These are phyloP conservation scores for Talaromyces proteolyticus DNA, from an alignment of 495 filamentous ascomycete species.

Conservation along the genomic window DNA sequence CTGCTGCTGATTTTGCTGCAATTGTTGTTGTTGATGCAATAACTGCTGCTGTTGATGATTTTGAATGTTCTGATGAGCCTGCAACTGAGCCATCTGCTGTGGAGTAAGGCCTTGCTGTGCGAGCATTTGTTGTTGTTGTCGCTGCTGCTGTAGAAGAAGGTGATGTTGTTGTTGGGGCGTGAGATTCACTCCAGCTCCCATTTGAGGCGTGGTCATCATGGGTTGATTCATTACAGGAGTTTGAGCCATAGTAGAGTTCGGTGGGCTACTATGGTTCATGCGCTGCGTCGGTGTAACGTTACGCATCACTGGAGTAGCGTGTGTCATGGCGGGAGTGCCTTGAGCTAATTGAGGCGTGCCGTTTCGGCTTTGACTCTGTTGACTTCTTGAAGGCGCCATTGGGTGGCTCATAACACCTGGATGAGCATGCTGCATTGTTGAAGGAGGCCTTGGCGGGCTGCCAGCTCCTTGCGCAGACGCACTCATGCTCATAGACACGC, in stretches of 20 bases:
- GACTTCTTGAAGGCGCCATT: conserved; percentile 75
- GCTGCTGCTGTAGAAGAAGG: conserved; percentile 38
- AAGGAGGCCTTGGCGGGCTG: conserved; percentile 69
- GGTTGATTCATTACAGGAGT: conserved; percentile 52
- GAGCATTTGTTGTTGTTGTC: conserved; percentile 45
- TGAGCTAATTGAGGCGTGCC: conserved; percentile 79
- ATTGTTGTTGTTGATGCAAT: conserved; percentile 36
- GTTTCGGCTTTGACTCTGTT: conserved; percentile 68
- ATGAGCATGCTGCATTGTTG: conserved; percentile 66
- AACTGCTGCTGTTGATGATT: conserved; percentile 35
- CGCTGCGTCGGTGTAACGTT: conserved; percentile 65
- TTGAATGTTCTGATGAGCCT: conserved; percentile 51
- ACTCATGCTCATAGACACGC: conserved; percentile 73
- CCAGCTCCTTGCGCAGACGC: conserved; percentile 69
- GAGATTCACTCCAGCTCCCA: conserved; percentile 27
- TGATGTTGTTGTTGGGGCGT: conserved; percentile 41
- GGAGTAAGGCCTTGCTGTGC: conserved; percentile 40
- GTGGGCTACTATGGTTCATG: conserved; percentile 66
- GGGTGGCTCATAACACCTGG: conserved; percentile 60
- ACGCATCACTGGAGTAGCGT: conserved; percentile 64
- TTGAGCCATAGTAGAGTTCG: conserved; percentile 50
- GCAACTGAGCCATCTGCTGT: conserved; percentile 39
- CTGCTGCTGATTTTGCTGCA: conserved; percentile 30
- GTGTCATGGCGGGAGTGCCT: conserved; percentile 71
- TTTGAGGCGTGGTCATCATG: conserved; percentile 40